Conservation (phyloP, 176 grass and related monocot genomes). For the Triticum dicoccoides region DNA sequence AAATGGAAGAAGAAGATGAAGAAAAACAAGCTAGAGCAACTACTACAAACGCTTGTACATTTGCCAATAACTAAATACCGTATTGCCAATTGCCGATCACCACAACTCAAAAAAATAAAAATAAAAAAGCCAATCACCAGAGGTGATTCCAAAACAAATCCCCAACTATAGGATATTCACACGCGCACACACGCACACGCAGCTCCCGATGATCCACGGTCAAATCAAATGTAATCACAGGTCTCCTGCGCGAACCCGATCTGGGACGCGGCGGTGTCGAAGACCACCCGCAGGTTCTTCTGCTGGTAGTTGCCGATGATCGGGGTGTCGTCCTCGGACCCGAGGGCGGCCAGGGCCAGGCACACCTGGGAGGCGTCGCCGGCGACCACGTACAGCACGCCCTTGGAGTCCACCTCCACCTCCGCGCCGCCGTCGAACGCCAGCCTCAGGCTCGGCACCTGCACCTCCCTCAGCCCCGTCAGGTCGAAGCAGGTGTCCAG, state of each 20-base stretch:
- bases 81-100: conserved; percentile 53
- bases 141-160: conserved; percentile 40
- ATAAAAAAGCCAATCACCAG: conserved; percentile 35
- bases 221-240: conserved; percentile 57
- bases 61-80: conserved; percentile 30
- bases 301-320: conserved; percentile 99
- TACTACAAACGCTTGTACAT: background rate
- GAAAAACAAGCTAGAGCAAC: background rate
- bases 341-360: conserved; percentile 67
- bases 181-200: too few species aligned
- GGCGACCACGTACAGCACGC: conserved; percentile 77
- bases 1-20: background rate
- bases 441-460: conserved; percentile 62
- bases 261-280: conserved; percentile 59
- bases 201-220: background rate
- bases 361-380: conserved; percentile 82
- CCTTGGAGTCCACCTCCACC: conserved; percentile 66
- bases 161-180: conserved; percentile 36
- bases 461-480: conserved; percentile 59
- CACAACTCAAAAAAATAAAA: background rate
- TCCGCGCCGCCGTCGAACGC: conserved; percentile 54
- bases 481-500: conserved; percentile 94
- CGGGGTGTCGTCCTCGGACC: conserved; percentile 58
- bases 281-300: conserved; percentile 85
- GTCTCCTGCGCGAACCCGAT: conserved; percentile 78